Conservation (phyloP, 2,329 filamentous ascomycete species). For the Talaromyces atroroseus region DNA sequence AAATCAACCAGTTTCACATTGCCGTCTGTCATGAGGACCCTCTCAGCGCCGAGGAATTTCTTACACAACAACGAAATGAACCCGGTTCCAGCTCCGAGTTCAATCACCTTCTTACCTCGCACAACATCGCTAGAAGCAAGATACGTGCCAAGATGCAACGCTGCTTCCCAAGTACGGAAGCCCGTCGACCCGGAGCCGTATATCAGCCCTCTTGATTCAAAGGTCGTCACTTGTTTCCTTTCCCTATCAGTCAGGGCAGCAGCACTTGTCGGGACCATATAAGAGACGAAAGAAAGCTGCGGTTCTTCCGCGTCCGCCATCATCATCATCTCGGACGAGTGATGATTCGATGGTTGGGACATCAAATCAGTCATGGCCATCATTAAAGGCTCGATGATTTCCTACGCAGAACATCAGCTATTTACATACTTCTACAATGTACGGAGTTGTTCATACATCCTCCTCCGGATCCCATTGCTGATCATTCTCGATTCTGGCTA, state of each 20-base stretch:
- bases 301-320: constrained; percentile 58
- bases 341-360: constrained; percentile 48
- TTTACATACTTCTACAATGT: background rate
- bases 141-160: constrained; percentile 59
- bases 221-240: constrained; percentile 31
- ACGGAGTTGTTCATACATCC: constrained; percentile 57
- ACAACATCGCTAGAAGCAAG: constrained; percentile 46
- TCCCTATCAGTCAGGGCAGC: constrained; percentile 13
- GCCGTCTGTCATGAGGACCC: constrained; percentile 58
- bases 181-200: constrained; percentile 59
- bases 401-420: constrained; percentile 46
- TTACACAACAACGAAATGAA: constrained; percentile 60
- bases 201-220: constrained; percentile 51
- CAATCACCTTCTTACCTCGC: constrained; percentile 51
- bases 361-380: constrained; percentile 61
- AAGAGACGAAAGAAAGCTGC: constrained; percentile 69
- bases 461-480: constrained; percentile 71
- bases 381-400: constrained; percentile 77
- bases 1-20: constrained; percentile 42
- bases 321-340: constrained; percentile 52
- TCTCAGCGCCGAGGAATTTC: constrained; percentile 50
- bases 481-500: constrained; percentile 63
- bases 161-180: constrained; percentile 65
- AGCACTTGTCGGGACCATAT: constrained; percentile 43
- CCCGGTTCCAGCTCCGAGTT: constrained; percentile 63